Evolutionary conservation across 768 basidiomycete genomes (phyloP).

Genomic region (Collybia sp.): DNA sequence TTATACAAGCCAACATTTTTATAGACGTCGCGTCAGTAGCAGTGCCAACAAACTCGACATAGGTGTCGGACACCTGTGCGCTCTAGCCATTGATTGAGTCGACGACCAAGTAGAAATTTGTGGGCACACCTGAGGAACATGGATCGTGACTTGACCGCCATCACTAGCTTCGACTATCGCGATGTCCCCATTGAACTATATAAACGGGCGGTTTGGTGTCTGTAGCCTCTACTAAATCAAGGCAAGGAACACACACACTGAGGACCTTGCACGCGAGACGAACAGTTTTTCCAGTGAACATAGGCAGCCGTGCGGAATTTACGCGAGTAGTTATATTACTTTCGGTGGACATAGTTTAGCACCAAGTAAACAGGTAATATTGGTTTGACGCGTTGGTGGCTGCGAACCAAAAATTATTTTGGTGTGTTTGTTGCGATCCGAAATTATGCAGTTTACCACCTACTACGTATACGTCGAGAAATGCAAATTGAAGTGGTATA

Average conservation of each 20-base stretch:
- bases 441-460: too few relatives aligned
- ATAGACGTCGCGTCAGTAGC: slow-evolving; percentile 52
- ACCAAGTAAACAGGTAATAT: too few relatives aligned
- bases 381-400: too few relatives aligned
- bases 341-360: too few relatives aligned
- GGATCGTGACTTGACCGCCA: slow-evolving; percentile 54
- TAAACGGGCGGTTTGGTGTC: slow-evolving; percentile 1
- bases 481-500: too few relatives aligned
- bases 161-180: slow-evolving; percentile 65
- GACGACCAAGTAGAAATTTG: slow-evolving; percentile 2
- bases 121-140: slow-evolving; percentile 31
- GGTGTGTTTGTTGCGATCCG: too few relatives aligned
- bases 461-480: too few relatives aligned
- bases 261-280: slow-evolving; percentile 59
- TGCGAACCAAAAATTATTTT: too few relatives aligned
- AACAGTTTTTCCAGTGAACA: slow-evolving; percentile 51
- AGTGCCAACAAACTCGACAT: slow-evolving; percentile 63
- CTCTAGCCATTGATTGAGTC: slow-evolving; percentile 21
- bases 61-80: slow-evolving; percentile 44
- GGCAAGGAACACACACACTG: slow-evolving; percentile 29
- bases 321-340: slow-evolving; percentile 43
- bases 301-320: slow-evolving; percentile 53
- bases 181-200: slow-evolving; percentile 35
- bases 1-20: slow-evolving; percentile 48
- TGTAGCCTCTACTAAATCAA: background rate